A percentile compares a stretch with the other conserved stretches of the same genome.
phyloP scores from a whole-genome alignment of 1,284 basidiomycete genomes.

The Heterobasidion occidentale region DNA sequence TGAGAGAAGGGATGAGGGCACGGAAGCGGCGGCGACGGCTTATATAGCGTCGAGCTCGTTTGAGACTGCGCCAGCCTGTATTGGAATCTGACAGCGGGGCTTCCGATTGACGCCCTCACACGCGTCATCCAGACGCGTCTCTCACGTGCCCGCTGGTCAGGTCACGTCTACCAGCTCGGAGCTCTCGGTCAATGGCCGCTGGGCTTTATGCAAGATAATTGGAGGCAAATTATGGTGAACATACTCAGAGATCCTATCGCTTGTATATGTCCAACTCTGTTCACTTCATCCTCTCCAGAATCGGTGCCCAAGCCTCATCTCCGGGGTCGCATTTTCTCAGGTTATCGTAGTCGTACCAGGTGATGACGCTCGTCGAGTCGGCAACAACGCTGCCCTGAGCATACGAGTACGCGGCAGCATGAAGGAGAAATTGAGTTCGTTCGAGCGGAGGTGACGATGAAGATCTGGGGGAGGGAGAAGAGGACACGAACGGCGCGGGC shows the following conservation, averaged over 20 bases:
- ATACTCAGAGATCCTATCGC: background rate
- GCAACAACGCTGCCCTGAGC: constrained; percentile 54
- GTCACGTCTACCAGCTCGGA: no score
- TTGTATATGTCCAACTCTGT: background rate
- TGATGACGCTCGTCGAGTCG: constrained; percentile 51
- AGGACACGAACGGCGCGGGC: constrained; percentile 18
- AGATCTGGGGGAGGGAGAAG: constrained; percentile 3
- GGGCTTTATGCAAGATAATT: no score
- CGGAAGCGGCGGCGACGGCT: background rate
- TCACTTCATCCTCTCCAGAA: constrained; percentile 19
- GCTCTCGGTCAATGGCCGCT: no score
- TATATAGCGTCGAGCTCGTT: background rate
- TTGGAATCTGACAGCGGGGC: background rate
- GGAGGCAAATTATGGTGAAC: no score
- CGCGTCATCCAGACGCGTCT: background rate
- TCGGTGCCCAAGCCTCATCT: constrained; percentile 25
- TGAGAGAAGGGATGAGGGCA: background rate
- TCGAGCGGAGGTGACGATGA: constrained; percentile 13
- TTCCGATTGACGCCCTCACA: background rate
- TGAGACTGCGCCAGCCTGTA: background rate
- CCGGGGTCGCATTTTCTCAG: constrained; percentile 58
- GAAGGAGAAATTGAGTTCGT: constrained; percentile 38
- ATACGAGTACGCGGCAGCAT: constrained; percentile 53
- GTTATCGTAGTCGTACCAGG: constrained; percentile 71
- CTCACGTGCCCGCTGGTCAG: background rate